A percentile compares a stretch with the other conserved stretches of the same genome.
Evolutionary conservation across 208 protist species (phyloP).

Genomic region (Trypanosoma boissoni): DNA sequence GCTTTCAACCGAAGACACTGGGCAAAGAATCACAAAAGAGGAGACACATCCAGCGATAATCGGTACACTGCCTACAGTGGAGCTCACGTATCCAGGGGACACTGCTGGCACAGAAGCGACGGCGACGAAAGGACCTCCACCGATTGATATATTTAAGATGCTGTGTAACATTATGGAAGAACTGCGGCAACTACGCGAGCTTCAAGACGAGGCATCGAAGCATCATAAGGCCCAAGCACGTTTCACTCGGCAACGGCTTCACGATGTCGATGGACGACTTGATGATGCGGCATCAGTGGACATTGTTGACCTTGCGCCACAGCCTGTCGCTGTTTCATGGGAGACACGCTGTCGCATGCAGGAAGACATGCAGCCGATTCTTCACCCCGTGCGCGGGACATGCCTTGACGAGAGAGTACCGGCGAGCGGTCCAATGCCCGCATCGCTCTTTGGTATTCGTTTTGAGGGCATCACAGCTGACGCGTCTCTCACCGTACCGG

Average conservation of each 20-base stretch:
- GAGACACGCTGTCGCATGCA: conserved; percentile 47
- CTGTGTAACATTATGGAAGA: conserved; percentile 85
- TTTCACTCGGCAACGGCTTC: neutral
- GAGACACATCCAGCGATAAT: conserved; percentile 1
- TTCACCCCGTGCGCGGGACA: conserved; percentile 63
- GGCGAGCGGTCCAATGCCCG: conserved; percentile 32
- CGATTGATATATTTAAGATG: conserved; percentile 66
- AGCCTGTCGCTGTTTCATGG: conserved; percentile 69
- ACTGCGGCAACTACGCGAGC: conserved; percentile 67
- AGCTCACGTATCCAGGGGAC: conserved; percentile 24
- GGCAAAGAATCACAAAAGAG: no score
- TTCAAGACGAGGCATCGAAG: conserved; percentile 45
- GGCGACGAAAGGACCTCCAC: neutral
- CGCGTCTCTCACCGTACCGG: conserved; percentile 43
- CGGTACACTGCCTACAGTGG: neutral
- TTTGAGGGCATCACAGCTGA: conserved; percentile 87
- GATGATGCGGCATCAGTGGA: conserved; percentile 43
- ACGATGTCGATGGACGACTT: conserved; percentile 11
- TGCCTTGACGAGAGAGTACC: conserved; percentile 50
- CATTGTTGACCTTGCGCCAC: conserved; percentile 69
- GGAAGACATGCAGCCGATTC: conserved; percentile 66
- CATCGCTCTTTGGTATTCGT: conserved; percentile 72
- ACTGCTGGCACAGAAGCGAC: neutral
- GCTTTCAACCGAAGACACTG: conserved; percentile 28
- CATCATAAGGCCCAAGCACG: neutral